Base-by-base conservation (phyloP, 1,284 basidiomycete genomes). In the Moesziomyces aphidis region DNA sequence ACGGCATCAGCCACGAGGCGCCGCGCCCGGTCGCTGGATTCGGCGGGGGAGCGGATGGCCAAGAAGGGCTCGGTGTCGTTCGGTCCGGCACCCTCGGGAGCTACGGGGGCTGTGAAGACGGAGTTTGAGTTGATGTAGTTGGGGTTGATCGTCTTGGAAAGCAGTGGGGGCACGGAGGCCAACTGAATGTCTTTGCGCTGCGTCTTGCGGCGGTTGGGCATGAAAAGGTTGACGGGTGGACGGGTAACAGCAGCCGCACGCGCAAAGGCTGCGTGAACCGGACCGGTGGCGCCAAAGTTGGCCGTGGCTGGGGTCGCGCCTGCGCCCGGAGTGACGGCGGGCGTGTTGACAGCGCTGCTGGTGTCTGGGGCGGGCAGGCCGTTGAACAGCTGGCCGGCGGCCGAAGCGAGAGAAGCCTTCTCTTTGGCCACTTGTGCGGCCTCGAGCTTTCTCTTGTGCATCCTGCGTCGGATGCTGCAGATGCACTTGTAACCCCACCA, bases 401-500 rank as follows among this genome's bases (percentile, higher is more conserved):
- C 61, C 9, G 65, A 73, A 36, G 61, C 67, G 26, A 80, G 59
- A 19, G 73, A 72, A 4, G 71, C 72, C 51, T 67, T 65, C 51
- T 73, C 65, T 48, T 61, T 61, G 28, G 63, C 72, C 45, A 77
- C 67, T 53, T 74, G 63, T 6, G 62, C 70, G 10, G 71, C 73
- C 46, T 76, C 79, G 28, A 76, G 62, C 52, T 65, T 74, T 31
- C 78, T 73, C 73, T 81, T 84, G 56, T 60, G 49, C 78, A 81
- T 80, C n/a, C 83, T 66, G 10, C 80, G 70, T 17, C 73, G 73
- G 11, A 83, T 67, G 31, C 77, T 77, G 53, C 76, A 73, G 42
- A 83, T 71, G 54, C 78, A 78, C 68, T 84, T 84, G 77, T 80
- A 82, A 5, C 79, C 80, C 83, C 83, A 84, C 60, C 78, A 79